Evolutionary conservation across 2,329 filamentous ascomycete genomes (phyloP), one percentile per base, ranked within the genome.

Genomic region (Lomentospora prolificans): DNA sequence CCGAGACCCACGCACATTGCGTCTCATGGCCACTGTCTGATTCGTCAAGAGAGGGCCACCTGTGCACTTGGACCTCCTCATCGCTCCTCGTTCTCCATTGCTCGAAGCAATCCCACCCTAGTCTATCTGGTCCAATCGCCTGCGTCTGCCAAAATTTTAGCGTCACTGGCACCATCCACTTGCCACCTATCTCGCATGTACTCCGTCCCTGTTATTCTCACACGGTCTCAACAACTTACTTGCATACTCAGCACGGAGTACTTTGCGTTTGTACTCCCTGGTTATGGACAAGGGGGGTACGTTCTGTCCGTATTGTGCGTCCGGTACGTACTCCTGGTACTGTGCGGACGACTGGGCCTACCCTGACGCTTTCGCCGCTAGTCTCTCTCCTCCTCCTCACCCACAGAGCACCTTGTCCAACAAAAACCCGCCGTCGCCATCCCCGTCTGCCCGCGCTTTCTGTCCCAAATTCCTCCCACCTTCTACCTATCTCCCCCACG

Each of bases 371-470:
- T 48, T 48, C 44, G 44, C 44, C 44, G 44, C 44, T 48, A 48
- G 44, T 48, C 44, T 48, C 44, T 48, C 44, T 48, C n/a, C 10
- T 46, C 19, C 41, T 46, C 41, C 19, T 19, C 17, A 17, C 44
- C 44, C 17, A 17, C 44, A 48, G 44, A 41, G 22, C 22, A 25
- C 39, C 39, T 48, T 46, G 52, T 55, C 54, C 54, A 55, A 55
- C 54, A 55, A 55, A 55, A 55, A 50, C 54, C 54, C 44, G 30
- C 54, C 54, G 30, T 51, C 54, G 44, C 54, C 54, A 55, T 50
- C 44, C 53, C 53, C 58, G 53, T 48, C 39, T 48, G 52, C 52
- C 54, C 44, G 54, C 54, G 50, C 51, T 51, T 55, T 46, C 36
- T 51, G 31, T 51, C 27, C 41, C 53, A 54, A 52, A 55, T 50